Evolutionary conservation across 2,329 filamentous ascomycete species (phyloP), one percentile per base, ranked within the genome.

Genomic region (Diaporthe nobilis): DNA sequence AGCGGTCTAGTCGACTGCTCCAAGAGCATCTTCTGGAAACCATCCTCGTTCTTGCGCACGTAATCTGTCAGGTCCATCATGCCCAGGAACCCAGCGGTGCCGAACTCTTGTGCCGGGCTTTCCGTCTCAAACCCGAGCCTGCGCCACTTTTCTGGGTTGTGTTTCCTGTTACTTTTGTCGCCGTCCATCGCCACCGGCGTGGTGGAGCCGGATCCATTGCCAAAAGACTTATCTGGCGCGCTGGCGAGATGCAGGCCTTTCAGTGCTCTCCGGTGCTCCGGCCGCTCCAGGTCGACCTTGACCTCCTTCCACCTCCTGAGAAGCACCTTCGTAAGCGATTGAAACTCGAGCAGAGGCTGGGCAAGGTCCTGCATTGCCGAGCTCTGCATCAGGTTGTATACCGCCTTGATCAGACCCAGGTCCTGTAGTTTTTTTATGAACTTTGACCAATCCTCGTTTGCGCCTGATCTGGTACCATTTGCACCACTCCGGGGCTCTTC

Each of bases 11-110:
- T 92, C 4, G 94, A 93, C 84, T 99, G 97, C 84, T 99, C 97
- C 49, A 98, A 87, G 22, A 99, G 86, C 79, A 98, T 88, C 85
- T 98, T 98, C 82, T 98, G 96, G 80, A 98, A 98, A 15, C 92
- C 92, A 82, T 98, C 96, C 83, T 98, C 95, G 81, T 98, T 93
- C 82, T 95, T 98, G 81, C 94, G 91, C 67, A 98, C 95, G 82
- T 95, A 99, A 83, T 98, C 96, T 2, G 95, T 95, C 81, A 99
- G 85, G 83, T 99, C 97, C 96, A 99, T 98, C 91, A 99, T 95
- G 39, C 97, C 97, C 72, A 99, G 85, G 82, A 96, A 98, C 0
- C 97, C 97, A 39, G 94, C 94, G 53, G 91, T 88, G 28, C 95
- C 92, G 81, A 99, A 98, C 80, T 99, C 97, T 80, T 90, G 89